Percentiles rank a stretch among this genome's conserved stretches.
phyloP scores from a whole-genome alignment of 257 asterid species.

The Perilla frutescens region DNA sequence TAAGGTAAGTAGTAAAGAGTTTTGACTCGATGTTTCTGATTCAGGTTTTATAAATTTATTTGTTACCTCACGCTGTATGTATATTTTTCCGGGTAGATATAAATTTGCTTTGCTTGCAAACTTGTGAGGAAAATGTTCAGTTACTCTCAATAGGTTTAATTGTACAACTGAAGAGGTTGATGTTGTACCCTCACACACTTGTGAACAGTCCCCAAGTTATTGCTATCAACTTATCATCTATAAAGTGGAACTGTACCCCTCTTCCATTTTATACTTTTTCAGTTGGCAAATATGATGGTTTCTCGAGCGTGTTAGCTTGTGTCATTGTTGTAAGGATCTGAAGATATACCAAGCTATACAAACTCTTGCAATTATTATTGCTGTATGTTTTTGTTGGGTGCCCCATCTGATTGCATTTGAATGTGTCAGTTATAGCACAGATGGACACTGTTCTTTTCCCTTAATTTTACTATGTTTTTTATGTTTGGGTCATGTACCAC shows the following conservation, averaged over 20 bases:
- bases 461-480: not conserved
- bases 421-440: not conserved
- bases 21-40: not conserved
- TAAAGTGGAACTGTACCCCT: no score
- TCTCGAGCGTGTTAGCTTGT: constrained; percentile 15
- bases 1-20: constrained; percentile 58
- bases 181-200: not conserved
- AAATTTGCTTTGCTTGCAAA: not conserved
- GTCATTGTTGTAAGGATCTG: not conserved
- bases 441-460: not conserved
- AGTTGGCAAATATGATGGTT: not conserved
- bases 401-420: constrained; percentile 16
- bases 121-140: not conserved
- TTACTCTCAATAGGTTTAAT: not conserved
- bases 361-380: no score
- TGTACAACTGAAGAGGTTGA: not conserved
- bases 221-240: no score
- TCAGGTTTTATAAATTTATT: not conserved
- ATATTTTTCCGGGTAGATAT: not conserved
- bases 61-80: no score
- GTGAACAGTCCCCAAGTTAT: not conserved
- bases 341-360: no score
- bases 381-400: no score
- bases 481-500: not conserved
- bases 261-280: not conserved